A percentile compares a stretch with the other conserved stretches of the same genome.
phyloP scores from a whole-genome alignment of 2,329 filamentous ascomycete genomes.

The Mycosphaerella arachidis region DNA sequence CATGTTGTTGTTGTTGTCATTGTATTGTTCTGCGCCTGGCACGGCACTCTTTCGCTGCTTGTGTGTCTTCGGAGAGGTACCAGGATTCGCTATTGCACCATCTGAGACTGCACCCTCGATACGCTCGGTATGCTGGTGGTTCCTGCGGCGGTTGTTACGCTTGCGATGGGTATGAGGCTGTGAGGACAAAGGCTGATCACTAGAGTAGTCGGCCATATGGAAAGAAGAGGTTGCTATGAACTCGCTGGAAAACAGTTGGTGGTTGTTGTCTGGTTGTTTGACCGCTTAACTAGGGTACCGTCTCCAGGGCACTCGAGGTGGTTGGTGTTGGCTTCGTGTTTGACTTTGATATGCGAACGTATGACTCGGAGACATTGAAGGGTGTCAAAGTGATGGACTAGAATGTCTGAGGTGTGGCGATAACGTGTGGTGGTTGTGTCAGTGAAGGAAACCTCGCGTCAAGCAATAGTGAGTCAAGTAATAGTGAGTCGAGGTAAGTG shows the following conservation, averaged over 20 bases:
- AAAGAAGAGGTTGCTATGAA: constrained; percentile 9
- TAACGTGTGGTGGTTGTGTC: not conserved
- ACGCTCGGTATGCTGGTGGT: constrained; percentile 8
- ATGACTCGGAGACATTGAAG: not conserved
- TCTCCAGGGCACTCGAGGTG: constrained; percentile 14
- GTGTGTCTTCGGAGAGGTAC: constrained; percentile 21
- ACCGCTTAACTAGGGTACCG: constrained; percentile 20
- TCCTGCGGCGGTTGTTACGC: constrained; percentile 30
- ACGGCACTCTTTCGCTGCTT: constrained; percentile 19
- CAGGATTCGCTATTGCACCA: constrained; percentile 21
- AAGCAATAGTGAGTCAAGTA: not conserved
- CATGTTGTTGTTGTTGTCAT: constrained; percentile 13
- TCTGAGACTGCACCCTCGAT: constrained; percentile 27
- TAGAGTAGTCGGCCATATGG: constrained; percentile 17
- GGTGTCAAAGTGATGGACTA: not conserved
- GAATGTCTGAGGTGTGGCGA: not conserved
- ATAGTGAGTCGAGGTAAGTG: not conserved
- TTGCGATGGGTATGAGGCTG: constrained; percentile 24
- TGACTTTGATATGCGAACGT: not conserved
- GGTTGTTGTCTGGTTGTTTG: constrained; percentile 9
- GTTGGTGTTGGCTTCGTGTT: constrained; percentile 12
- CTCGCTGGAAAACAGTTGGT: not conserved
- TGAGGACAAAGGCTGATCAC: constrained; percentile 15
- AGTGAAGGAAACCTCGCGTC: not conserved
- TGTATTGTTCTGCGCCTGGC: constrained; percentile 8